phyloP scores from a whole-genome alignment of 345 rosid genomes.

The Hibiscus mutabilis region DNA sequence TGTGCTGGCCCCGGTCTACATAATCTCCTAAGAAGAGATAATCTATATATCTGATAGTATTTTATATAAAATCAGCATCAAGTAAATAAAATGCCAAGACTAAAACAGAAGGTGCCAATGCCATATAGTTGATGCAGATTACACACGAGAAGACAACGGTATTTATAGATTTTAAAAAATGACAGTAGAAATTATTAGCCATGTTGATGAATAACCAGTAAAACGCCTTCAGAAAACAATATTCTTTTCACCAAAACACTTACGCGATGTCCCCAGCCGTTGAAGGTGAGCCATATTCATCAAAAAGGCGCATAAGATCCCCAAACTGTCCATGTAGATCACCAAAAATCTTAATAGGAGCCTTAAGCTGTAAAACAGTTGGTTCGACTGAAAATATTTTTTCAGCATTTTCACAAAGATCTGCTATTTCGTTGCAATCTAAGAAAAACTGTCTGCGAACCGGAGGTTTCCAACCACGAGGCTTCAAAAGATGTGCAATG shows the following conservation, averaged over 20 bases:
- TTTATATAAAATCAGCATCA: conserved; percentile 19
- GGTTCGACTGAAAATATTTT: conserved; percentile 80
- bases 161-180: not conserved
- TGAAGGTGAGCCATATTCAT: conserved; percentile 97
- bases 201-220: not conserved
- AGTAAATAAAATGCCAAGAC: not conserved
- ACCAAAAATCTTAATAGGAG: conserved; percentile 93
- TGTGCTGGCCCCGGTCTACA: conserved; percentile 99
- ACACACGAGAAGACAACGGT: not conserved
- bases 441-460: conserved; percentile 87
- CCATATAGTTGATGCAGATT: not conserved
- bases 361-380: conserved; percentile 79
- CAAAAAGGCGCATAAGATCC: conserved; percentile 99
- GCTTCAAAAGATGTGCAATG: conserved; percentile 79
- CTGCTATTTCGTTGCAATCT: conserved; percentile 94
- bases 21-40: conserved; percentile 99
- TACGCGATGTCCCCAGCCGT: conserved; percentile 99
- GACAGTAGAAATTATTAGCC: not conserved
- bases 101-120: not conserved
- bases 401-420: conserved; percentile 88
- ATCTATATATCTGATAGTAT: conserved; percentile 79
- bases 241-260: conserved; percentile 20
- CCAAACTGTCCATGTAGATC: conserved; percentile 99
- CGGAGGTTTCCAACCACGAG: conserved; percentile 99
- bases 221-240: not conserved